Percentiles rank a stretch among this genome's conserved stretches.
Conservation (phyloP, 352 stramenopile genomes). For the Pythium coloratum region DNA sequence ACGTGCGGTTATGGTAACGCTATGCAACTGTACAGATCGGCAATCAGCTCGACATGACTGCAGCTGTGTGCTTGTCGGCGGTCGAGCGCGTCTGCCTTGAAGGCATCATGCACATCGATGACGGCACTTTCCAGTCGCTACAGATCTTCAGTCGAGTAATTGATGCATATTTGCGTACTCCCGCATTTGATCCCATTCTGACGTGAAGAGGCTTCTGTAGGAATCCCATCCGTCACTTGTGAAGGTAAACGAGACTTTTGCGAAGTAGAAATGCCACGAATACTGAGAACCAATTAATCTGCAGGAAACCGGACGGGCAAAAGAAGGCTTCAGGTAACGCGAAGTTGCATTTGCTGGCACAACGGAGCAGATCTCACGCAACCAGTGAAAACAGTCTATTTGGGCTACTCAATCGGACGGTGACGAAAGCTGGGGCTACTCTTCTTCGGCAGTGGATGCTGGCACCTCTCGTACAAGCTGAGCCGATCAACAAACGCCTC, state of each 20-base stretch:
- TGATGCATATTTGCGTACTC: neutral
- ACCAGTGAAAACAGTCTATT: slow-evolving; percentile 44
- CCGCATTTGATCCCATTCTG: neutral
- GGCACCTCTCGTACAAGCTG: slow-evolving; percentile 50
- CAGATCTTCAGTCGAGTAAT: slow-evolving; percentile 83
- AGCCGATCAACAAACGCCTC: slow-evolving; percentile 55
- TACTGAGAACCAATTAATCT: neutral
- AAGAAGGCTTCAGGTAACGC: slow-evolving; percentile 81
- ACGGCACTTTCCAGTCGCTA: slow-evolving; percentile 63
- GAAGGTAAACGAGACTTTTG: slow-evolving; percentile 42
- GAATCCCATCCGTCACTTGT: slow-evolving; percentile 78
- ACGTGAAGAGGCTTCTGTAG: slow-evolving; percentile 30
- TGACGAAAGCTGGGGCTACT: slow-evolving; percentile 62
- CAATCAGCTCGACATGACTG: slow-evolving; percentile 70
- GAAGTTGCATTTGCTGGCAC: neutral
- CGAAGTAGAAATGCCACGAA: neutral
- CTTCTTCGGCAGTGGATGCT: slow-evolving; percentile 83
- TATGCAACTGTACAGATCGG: slow-evolving; percentile 50
- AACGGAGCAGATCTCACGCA: neutral
- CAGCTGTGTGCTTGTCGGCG: slow-evolving; percentile 51
- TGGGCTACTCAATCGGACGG: slow-evolving; percentile 74
- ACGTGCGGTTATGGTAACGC: neutral
- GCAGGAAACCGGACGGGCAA: slow-evolving; percentile 66
- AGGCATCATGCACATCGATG: slow-evolving; percentile 82
- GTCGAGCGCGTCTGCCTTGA: slow-evolving; percentile 72